Base-by-base conservation (phyloP, 306 rosid species). In the Ziziphus jujuba region DNA sequence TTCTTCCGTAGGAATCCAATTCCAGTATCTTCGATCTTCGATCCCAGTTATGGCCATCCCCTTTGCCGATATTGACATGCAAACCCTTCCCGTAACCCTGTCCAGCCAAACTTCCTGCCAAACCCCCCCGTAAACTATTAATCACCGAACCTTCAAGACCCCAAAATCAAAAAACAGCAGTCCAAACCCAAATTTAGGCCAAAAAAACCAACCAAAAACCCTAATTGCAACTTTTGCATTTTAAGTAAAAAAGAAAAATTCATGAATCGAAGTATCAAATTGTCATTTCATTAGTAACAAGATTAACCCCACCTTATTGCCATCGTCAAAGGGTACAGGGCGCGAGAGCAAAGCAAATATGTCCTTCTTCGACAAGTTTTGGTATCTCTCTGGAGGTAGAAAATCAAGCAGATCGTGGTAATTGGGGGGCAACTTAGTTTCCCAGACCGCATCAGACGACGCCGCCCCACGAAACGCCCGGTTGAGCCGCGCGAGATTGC, bases 1-100 rank as follows among this genome's bases (percentile, higher is more conserved):
- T 72, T 91, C 97, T 73, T 91, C 91, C n/a, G 97, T 91, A 20
- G 89, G 84, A 81, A 91, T 50, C 97, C 96, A 91, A 66, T 79
- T 91, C 97, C 97, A 92, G 76, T 92, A 92, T 72, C 98, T 86
- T 36, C 97, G 72, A 66, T 78, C 86, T 44, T 91, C 97, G 40
- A 91, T 91, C 68, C 97, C 97, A 13, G 95, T 92, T 61, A 92
- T 89, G 4, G 80, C 72, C 98, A 92, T 61, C 3, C 80, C 98
- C 78, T 61, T 92, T 0, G 98, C 89, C 6, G 96, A 92, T 49
- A 92, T 81, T 15, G 91, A 79, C 87, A 87, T 68, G 65, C 87
- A 81, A 68, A 83, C 76, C 62, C 80, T 82, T 65, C 96, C 95
- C 0, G 95, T 84, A 53, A 84, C 87, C 76, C 85, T 80, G 64